These are phyloP conservation scores for Colletotrichum incanum DNA, from an alignment of 2,329 filamentous ascomycete genomes.

Conservation along the genomic window DNA sequence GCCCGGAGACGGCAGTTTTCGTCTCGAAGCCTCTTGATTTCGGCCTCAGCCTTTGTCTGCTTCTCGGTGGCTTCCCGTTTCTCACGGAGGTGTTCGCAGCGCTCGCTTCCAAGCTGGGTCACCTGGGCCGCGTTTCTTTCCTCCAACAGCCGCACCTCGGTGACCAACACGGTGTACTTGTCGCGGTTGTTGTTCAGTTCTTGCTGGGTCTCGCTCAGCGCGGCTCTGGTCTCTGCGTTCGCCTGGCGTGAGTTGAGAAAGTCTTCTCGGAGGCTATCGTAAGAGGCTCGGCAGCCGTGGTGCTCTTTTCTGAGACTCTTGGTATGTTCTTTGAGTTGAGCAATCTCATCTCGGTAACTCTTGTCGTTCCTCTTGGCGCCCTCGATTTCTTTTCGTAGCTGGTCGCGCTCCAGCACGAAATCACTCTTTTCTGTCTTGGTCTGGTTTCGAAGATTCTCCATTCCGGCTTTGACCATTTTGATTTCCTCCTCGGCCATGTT, in stretches of 20 bases:
- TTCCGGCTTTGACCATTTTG: neutral
- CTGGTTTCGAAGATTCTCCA: neutral
- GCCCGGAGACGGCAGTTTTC: neutral
- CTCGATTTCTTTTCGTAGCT: neutral
- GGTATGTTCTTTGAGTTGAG: neutral
- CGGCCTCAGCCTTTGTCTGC: neutral
- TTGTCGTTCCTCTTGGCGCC: neutral
- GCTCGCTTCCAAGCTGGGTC: slow-evolving; percentile 2
- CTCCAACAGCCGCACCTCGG: neutral
- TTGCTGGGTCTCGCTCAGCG: neutral
- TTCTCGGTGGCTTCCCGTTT: neutral
- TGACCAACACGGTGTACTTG: neutral
- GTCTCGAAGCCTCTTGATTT: neutral
- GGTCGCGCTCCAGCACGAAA: neutral
- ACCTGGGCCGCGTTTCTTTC: neutral
- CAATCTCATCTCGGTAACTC: neutral
- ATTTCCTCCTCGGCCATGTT: neutral
- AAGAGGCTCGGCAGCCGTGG: neutral
- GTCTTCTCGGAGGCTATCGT: neutral
- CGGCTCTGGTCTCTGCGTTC: neutral
- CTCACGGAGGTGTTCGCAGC: neutral
- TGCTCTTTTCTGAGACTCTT: neutral
- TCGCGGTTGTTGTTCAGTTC: neutral
- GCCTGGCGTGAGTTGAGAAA: neutral
- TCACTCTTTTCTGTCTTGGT: neutral